Conservation (phyloP, 2,329 filamentous ascomycete species). For the Talaromyces piceae region DNA sequence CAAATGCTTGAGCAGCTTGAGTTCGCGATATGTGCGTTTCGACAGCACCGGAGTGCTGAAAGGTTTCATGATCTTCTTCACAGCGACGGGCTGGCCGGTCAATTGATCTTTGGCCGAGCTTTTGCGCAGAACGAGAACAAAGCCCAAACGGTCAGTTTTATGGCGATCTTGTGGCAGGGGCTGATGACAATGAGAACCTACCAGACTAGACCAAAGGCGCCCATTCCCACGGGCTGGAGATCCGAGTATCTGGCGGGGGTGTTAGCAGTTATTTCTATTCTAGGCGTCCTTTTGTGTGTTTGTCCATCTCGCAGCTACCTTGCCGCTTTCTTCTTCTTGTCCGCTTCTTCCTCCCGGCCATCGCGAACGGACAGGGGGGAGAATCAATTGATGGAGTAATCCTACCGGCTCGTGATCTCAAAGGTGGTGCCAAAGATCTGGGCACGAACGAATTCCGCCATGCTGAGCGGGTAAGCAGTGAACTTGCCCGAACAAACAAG, state of each 20-base stretch:
- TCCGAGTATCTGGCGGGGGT: constrained; percentile 71
- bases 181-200: constrained; percentile 39
- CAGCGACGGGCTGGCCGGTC: constrained; percentile 90
- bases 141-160: constrained; percentile 14
- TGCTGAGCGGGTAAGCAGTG: constrained; percentile 42
- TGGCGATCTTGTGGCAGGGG: neutral
- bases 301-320: constrained; percentile 5
- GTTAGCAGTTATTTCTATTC: constrained; percentile 6
- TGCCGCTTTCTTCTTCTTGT: neutral
- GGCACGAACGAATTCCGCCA: constrained; percentile 98
- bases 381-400: neutral
- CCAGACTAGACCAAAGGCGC: constrained; percentile 97
- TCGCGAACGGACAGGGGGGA: neutral
- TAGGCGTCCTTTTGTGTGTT: constrained; percentile 21
- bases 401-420: constrained; percentile 95
- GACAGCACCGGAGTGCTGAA: constrained; percentile 98
- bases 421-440: constrained; percentile 99
- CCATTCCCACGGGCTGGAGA: constrained; percentile 97
- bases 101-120: constrained; percentile 98
- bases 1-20: constrained; percentile 93
- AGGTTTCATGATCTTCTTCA: constrained; percentile 99
- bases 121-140: too few species aligned
- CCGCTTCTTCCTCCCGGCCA: neutral
- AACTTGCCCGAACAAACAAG: neutral
- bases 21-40: constrained; percentile 93